Percentiles rank a stretch among this genome's conserved stretches.
Evolutionary conservation across 2,329 filamentous ascomycete genomes (phyloP).

Genomic region (Colletotrichum trifolii): DNA sequence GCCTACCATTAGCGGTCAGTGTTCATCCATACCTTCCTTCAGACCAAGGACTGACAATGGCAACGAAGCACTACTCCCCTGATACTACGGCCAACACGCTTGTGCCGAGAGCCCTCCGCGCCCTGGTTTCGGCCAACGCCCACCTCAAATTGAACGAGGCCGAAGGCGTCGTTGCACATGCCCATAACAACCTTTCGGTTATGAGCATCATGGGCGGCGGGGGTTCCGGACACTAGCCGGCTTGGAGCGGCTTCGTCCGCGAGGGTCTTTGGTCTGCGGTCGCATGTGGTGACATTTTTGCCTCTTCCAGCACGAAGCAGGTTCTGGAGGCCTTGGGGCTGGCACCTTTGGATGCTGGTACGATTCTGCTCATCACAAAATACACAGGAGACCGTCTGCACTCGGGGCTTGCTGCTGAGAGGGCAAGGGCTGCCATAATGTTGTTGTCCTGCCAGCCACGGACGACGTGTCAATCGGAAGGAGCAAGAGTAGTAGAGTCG

Average conservation of each 20-base stretch:
- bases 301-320: constrained; percentile 78
- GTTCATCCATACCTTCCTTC: neutral
- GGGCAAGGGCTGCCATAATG: constrained; percentile 70
- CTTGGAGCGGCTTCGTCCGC: constrained; percentile 78
- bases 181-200: constrained; percentile 42
- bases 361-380: constrained; percentile 80
- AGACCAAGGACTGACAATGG: constrained; percentile 14
- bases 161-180: constrained; percentile 53
- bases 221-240: constrained; percentile 79
- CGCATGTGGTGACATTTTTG: constrained; percentile 80
- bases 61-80: constrained; percentile 39
- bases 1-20: neutral
- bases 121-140: constrained; percentile 39
- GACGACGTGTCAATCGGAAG: constrained; percentile 80
- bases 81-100: constrained; percentile 40
- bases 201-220: constrained; percentile 71
- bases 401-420: constrained; percentile 80
- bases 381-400: constrained; percentile 79
- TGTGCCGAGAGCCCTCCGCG: constrained; percentile 40
- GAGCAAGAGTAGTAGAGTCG: constrained; percentile 74
- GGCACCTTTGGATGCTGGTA: constrained; percentile 71
- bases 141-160: constrained; percentile 55
- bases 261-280: constrained; percentile 74
- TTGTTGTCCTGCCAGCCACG: constrained; percentile 77
- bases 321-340: constrained; percentile 72